phyloP scores from a whole-genome alignment of 225 moss, liverwort and hornwort genomes.

The Anthoceros angustus region DNA sequence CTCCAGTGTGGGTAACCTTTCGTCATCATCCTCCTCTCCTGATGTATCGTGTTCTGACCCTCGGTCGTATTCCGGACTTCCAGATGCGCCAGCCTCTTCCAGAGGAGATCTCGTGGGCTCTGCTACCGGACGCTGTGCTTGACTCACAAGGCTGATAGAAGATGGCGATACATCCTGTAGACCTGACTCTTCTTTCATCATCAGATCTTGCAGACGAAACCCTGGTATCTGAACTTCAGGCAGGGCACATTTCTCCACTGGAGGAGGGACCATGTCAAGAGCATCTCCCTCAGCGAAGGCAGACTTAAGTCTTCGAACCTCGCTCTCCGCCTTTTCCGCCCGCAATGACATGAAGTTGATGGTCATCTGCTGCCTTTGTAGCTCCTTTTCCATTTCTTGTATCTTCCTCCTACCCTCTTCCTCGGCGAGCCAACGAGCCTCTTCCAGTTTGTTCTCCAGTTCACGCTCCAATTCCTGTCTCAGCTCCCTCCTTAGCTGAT shows the following conservation, averaged over 20 bases:
- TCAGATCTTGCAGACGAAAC: not conserved
- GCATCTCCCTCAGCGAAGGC: not conserved
- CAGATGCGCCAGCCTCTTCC: conserved; percentile 14
- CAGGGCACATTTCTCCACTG: not conserved
- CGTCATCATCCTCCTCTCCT: conserved; percentile 9
- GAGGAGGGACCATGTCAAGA: not conserved
- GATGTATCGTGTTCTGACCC: not conserved
- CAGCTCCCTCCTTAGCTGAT: not conserved
- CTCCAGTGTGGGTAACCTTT: not conserved
- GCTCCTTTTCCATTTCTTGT: conserved; percentile 4
- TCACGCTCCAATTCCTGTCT: not conserved
- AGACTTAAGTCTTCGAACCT: not conserved
- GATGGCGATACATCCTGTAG: not conserved
- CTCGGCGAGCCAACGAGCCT: conserved; percentile 12
- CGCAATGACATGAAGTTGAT: conserved; percentile 20
- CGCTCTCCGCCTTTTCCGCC: conserved; percentile 23
- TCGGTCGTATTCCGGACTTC: not conserved
- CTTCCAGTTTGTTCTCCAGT: not conserved
- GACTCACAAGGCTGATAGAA: not conserved
- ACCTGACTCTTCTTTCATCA: not conserved
- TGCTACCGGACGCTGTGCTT: not conserved
- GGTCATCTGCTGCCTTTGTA: conserved; percentile 9
- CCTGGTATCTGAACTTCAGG: not conserved
- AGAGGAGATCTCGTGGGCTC: conserved; percentile 11
- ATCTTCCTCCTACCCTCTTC: conserved; percentile 11